Evolutionary conservation across 139 green algal genomes (phyloP).

Genomic region (Pycnococcus provasolii): DNA sequence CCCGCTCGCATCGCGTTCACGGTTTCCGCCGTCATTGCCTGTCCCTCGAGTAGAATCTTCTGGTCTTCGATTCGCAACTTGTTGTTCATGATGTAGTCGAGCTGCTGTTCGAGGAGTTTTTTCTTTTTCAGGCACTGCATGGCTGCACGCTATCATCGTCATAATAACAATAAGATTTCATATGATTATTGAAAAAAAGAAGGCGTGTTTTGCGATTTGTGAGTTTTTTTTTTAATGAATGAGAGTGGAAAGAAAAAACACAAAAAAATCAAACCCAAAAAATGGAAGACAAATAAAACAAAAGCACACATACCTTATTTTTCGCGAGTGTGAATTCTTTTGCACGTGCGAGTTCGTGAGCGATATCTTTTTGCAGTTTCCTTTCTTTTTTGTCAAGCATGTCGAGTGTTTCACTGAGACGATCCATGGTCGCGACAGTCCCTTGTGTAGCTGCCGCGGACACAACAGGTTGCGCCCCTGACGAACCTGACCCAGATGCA

Average conservation of each 20-base stretch:
- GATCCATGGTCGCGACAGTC: too few species aligned
- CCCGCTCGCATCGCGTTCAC: constrained; percentile 44
- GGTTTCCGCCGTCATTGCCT: constrained; percentile 64
- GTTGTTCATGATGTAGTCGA: constrained; percentile 73
- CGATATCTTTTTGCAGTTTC: constrained; percentile 76
- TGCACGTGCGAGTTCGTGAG: constrained; percentile 63
- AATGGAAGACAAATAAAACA: not conserved
- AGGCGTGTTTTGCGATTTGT: too few species aligned
- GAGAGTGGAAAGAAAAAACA: too few species aligned
- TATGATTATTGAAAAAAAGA: too few species aligned
- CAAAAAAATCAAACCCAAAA: too few species aligned
- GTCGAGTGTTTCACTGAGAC: constrained; percentile 58
- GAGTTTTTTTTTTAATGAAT: too few species aligned
- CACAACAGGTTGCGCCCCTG: too few species aligned
- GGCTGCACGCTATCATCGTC: constrained; percentile 30
- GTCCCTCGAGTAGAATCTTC: constrained; percentile 81
- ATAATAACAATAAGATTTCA: not conserved
- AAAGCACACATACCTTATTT: constrained; percentile 69
- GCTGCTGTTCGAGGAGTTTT: constrained; percentile 79
- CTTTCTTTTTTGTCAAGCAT: constrained; percentile 74
- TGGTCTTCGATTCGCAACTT: constrained; percentile 80
- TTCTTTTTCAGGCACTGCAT: constrained; percentile 85
- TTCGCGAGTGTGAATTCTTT: constrained; percentile 61
- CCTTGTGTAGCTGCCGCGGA: too few species aligned
- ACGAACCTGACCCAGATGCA: too few species aligned